Evolutionary conservation across 306 rosid genomes (phyloP), one percentile per base, ranked within the genome.

Genomic region (Gillenia trifoliata): DNA sequence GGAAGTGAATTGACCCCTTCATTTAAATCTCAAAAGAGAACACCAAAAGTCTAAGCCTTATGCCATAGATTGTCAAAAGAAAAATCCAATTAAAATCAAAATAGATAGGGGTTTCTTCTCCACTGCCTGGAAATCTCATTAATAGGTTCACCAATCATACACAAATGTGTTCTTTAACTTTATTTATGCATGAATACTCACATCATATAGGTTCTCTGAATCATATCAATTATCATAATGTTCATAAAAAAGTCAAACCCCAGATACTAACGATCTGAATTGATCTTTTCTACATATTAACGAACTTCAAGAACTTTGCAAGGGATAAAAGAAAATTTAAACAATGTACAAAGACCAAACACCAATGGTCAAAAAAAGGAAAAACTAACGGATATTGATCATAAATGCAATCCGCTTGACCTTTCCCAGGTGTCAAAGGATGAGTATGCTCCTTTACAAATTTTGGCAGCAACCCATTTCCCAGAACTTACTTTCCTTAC

Each of bases 391-490:
- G 96, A 80, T 81, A 89, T 84, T 88, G 97, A 71, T 91, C 92
- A 56, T 85, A 91, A 25, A 89, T 78, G 91, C 89, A 89, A 75
- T 91, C 97, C 85, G 87, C 86, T 78, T 96, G 89, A 66, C 86
- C 89, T 81, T 82, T 86, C 68, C 97, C 97, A 33, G 98, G 98
- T 43, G 87, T 71, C 70, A 93, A 74, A 40, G 93, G 87, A 84
- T 93, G 98, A 50, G 93, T 74, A 72, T 93, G 98, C 83, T 93
- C 98, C 83, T 93, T 89, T 5, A 88, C 86, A 80, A 93, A 88
- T 77, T 91, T 91, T 13, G 97, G 84, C 62, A 93, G n/a, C 84
- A 64, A 88, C 91, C 98, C 98, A 93, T 82, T 91, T 93, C 38
- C 96, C 98, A 41, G 97, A 93, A 78, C 61, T 86, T 23, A 86